A percentile compares a stretch with the other conserved stretches of the same genome.
These are phyloP conservation scores for Aspergillus versicolor DNA, from an alignment of 2,329 filamentous ascomycete species.

Conservation along the genomic window DNA sequence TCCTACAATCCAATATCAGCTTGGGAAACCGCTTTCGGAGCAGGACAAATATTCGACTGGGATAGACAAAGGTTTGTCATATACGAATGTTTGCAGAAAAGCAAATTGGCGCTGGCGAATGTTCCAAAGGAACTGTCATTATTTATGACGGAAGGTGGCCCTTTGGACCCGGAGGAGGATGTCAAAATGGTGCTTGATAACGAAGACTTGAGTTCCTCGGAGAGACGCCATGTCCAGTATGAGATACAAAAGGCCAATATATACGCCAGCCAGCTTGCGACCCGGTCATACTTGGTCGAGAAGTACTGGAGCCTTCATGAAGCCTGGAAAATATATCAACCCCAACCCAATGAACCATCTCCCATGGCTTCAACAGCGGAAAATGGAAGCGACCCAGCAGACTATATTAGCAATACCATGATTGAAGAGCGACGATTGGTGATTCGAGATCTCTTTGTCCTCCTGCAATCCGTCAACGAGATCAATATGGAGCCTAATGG, in stretches of 20 bases:
- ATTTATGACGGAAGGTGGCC: conserved; percentile 34
- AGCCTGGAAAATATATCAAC: conserved; percentile 48
- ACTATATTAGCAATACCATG: conserved; percentile 63
- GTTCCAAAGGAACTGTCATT: conserved; percentile 70
- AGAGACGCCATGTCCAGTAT: conserved; percentile 59
- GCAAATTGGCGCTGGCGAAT: conserved; percentile 66
- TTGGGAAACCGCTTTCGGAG: conserved; percentile 80
- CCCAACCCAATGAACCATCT: conserved; percentile 15
- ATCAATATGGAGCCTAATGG: conserved; percentile 77
- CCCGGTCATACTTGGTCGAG: conserved; percentile 80
- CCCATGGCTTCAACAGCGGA: conserved; percentile 15
- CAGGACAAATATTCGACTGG: conserved; percentile 73
- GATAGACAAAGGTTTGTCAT: conserved; percentile 73
- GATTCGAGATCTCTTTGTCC: conserved; percentile 72
- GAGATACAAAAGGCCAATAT: conserved; percentile 94
- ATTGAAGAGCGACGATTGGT: conserved; percentile 75
- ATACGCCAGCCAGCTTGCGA: conserved; percentile 76
- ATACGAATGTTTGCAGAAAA: conserved; percentile 67
- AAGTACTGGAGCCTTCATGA: conserved; percentile 79
- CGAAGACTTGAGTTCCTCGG: conserved; percentile 23
- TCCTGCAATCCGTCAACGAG: conserved; percentile 76
- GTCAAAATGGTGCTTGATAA: conserved; percentile 55
- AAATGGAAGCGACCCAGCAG: conserved; percentile 30
- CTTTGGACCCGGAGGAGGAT: conserved; percentile 21
- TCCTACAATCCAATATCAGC: conserved; percentile 77